phyloP scores from a whole-genome alignment of 2,329 filamentous ascomycete genomes.

The Paraphoma chrysanthemicola region DNA sequence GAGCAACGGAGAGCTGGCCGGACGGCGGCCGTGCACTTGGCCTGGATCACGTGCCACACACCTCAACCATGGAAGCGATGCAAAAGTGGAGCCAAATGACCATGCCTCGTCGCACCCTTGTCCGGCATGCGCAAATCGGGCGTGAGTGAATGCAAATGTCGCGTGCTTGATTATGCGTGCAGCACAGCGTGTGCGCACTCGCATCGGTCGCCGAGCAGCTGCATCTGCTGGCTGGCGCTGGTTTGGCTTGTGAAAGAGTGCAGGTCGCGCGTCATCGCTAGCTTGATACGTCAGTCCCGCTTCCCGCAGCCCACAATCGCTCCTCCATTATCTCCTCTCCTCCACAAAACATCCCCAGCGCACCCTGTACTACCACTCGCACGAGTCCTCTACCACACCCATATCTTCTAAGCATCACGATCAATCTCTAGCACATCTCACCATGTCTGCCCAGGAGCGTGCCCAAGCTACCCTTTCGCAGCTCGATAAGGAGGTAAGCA shows the following conservation, averaged over 20 bases:
- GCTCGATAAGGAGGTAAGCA: conserved; percentile 82
- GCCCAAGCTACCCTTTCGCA: conserved; percentile 77
- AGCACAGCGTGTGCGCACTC: background rate
- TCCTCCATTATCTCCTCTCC: conserved; percentile 23
- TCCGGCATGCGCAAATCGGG: background rate
- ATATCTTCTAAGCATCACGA: conserved; percentile 3
- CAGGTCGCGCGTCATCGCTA: conserved; percentile 20
- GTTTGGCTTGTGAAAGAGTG: conserved; percentile 39
- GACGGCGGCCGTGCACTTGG: background rate
- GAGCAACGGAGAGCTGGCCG: conserved; percentile 17
- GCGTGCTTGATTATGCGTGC: conserved; percentile 2
- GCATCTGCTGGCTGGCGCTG: conserved; percentile 8
- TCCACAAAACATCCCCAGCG: conserved; percentile 25
- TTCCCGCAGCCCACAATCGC: conserved; percentile 38
- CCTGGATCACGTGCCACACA: background rate
- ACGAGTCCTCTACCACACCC: conserved; percentile 1
- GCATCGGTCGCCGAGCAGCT: conserved; percentile 4
- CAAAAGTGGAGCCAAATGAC: background rate
- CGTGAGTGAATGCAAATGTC: background rate
- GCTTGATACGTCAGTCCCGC: conserved; percentile 44
- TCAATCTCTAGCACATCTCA: conserved; percentile 35
- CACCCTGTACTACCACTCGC: conserved; percentile 4
- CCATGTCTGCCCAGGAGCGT: conserved; percentile 79
- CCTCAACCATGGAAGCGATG: background rate
- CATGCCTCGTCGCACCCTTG: no score